Evolutionary conservation across 345 rosid genomes (phyloP), one percentile per base, ranked within the genome.

Genomic region (Murraya paniculata): DNA sequence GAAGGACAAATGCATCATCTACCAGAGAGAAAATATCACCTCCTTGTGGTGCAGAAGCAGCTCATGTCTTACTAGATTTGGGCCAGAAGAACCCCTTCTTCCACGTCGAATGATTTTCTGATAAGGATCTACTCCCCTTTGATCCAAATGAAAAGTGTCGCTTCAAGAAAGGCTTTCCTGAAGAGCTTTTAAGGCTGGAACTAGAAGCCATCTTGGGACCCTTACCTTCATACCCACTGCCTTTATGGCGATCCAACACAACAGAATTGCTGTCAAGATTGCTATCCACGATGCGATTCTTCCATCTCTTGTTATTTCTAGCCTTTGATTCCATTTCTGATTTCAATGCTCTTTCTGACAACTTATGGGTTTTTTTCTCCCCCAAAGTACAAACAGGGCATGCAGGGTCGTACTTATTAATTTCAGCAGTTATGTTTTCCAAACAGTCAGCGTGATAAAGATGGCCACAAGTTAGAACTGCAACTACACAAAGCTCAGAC

Each of bases 361-460:
- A 74, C 77, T 93, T 90, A 31, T 78, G 82, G 6, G 91, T 86
- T 80, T 90, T 91, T 74, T 89, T 94, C 90, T 89, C 93, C 45
- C 98, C 98, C 60, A 91, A 67, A n/a, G 94, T 93, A 79, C 99
- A 97, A 68, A 97, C 67, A 9, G 98, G 99, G 86, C 99, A 97
- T 24, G 90, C 80, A 9, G 99, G 99, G 79, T 97, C 98, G 39
- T 91, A 97, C 82, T 94, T 94, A 80, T 85, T 82, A 53, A 89
- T 78, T 79, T 94, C 98, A 41, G 84, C 86, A 0, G 99, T 97
- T 92, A 94, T 81, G 56, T 84, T 86, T 82, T 97, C 99, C 89
- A 97, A 88, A 87, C 99, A 97, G 53, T 97, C 99, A 53, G 97
- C 97, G 73, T 97, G 99, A 82, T 90, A 97, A 77, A 88, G 92